phyloP scores from a whole-genome alignment of 2,329 filamentous ascomycete genomes.

The Trichoderma hamatum region DNA sequence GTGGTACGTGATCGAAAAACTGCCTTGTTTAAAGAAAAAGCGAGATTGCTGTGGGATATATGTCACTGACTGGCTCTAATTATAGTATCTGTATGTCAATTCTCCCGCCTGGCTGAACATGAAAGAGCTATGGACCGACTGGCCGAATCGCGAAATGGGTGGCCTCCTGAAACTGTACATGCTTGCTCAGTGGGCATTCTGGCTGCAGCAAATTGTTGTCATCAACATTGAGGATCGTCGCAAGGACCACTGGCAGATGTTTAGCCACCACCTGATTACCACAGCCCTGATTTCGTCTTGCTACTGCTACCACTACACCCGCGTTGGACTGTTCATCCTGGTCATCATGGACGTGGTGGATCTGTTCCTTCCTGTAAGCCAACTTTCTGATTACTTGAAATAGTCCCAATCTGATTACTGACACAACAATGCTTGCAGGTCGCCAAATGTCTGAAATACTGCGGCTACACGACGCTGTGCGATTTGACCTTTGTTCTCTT shows the following conservation, averaged over 20 bases:
- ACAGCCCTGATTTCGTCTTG: conserved; percentile 76
- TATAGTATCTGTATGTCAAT: conserved; percentile 79
- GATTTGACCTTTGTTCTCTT: conserved; percentile 85
- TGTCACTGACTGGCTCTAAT: neutral
- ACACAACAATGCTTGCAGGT: conserved; percentile 52
- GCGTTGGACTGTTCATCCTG: conserved; percentile 85
- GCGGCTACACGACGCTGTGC: conserved; percentile 74
- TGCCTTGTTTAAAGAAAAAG: neutral
- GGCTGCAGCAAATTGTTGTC: conserved; percentile 90
- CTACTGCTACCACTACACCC: conserved; percentile 85
- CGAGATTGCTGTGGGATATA: neutral
- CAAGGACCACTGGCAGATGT: conserved; percentile 96
- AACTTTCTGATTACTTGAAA: neutral
- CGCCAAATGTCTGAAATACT: conserved; percentile 93
- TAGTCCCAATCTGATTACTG: neutral
- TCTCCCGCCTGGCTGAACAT: conserved; percentile 80
- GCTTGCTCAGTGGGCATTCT: conserved; percentile 87
- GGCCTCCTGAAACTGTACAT: conserved; percentile 86
- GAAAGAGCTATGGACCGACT: conserved; percentile 78
- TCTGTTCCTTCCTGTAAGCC: conserved; percentile 77
- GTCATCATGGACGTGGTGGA: conserved; percentile 94
- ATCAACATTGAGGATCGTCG: conserved; percentile 92
- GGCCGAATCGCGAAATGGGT: conserved; percentile 76
- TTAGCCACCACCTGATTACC: conserved; percentile 91
- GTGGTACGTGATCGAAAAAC: conserved; percentile 61